Base-by-base conservation (phyloP, 805 yeast species). In the Wickerhamiella shivajii region DNA sequence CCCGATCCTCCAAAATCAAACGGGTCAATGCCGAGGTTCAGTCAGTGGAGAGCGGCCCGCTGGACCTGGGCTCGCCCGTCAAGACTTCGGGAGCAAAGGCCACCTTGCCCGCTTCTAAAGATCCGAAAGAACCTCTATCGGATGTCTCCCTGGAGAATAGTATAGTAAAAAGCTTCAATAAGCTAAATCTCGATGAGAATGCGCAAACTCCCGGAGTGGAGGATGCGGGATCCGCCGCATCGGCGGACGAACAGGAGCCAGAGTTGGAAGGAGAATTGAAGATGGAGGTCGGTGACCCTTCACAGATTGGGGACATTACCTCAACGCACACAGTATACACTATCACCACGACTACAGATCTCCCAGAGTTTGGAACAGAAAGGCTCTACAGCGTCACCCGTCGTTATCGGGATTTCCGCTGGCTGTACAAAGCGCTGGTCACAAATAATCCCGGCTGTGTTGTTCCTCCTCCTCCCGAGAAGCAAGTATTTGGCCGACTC, bases 391-490 rank as follows among this genome's bases (percentile, higher is more conserved):
- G 63, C 8, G 96, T 85, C 0, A 69, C 81, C 4, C 65, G 98
- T 51, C 67, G 98, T 43, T 90, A 87, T 55, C 71, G 75, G 34
- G 98, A 90, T 54, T 87, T 90, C 56, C 61, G 94, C 40, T 87
- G 97, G 97, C 63, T 90, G 9, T 87, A 84, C 53, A 81, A 80
- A 43, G 94, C 85, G 45, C 60, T 90, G 17, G 79, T 78, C 48
- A 69, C 71, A 47, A 80, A 77, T 45, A 84, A 90, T 50, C 93
- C 94, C 22, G 98, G 98, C 1, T 64, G 67, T 38, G 74, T 90
- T 23, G 74, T 90, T 16, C 97, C 98, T 1, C 94, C 97, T 1
- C 96, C 97, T 3, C 85, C 96, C 0, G 93, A 80, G 39, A 93
- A 90, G 53, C 94, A 92, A 41, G 77, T 78, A 6, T 76, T 85